Conservation (phyloP, 257 asterid genomes). For the Mitragyna speciosa region DNA sequence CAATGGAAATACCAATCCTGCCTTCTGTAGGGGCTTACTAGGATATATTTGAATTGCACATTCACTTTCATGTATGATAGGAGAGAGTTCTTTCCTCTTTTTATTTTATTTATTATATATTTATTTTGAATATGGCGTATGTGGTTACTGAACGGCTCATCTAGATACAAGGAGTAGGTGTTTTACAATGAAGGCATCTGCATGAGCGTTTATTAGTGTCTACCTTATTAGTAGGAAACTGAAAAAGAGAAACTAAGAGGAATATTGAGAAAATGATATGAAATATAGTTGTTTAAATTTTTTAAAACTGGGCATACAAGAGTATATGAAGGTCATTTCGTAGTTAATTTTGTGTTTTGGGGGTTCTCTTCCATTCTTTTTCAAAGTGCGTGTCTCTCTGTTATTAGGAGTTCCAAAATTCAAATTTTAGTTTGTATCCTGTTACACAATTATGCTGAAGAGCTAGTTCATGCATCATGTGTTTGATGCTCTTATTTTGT, state of each 20-base stretch:
- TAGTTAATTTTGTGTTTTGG: background rate
- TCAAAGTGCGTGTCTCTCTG: background rate
- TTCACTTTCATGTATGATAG: background rate
- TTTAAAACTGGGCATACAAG: background rate
- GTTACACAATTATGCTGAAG: background rate
- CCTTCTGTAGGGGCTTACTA: background rate
- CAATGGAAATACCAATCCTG: background rate
- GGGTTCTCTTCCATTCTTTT: background rate
- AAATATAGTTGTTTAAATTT: background rate
- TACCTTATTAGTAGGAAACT: background rate
- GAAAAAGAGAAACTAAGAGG: background rate
- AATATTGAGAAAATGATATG: background rate
- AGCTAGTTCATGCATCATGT: background rate
- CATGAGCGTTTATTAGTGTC: background rate
- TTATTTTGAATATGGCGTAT: background rate
- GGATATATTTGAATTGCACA: background rate
- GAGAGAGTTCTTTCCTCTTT: background rate
- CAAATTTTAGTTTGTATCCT: background rate
- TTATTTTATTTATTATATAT: background rate
- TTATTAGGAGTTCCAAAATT: background rate
- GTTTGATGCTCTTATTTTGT: background rate
- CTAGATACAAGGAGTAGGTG: background rate
- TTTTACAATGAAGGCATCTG: background rate
- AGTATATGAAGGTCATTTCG: background rate
- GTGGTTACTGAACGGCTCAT: background rate